Base-by-base conservation (phyloP, 805 yeast genomes). In the Hanseniaspora hatyaiensis region DNA sequence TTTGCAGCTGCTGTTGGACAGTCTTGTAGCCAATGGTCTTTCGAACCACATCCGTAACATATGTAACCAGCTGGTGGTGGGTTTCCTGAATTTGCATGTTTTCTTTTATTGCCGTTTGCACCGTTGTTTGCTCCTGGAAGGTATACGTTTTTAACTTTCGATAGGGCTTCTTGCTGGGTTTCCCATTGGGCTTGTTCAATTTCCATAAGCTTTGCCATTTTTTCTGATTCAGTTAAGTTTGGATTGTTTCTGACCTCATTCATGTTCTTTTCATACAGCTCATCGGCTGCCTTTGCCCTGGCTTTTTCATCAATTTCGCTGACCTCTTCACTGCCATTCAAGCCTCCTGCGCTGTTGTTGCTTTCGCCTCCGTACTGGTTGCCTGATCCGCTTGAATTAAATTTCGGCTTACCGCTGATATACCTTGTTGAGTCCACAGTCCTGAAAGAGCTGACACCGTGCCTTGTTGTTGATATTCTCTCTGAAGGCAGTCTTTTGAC, bases 101-200 rank as follows among this genome's bases (percentile, higher is more conserved):
- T 45, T 30, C 49, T 37, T 37, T 45, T 43, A 19, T 34, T 43
- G 8, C 31, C 39, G 6, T 75, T 72, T 54, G 81, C 12, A 5
- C 2, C 5, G 20, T 8, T 18, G 18, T 22, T 30, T 16, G 38
- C 88, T 50, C 85, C 94, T 3, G 49, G 49, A 3, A 37, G 13
- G 24, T 37, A 45, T 2, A 45, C 42, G 18, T 45, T 45, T 24
- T 87, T 79, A 16, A 89, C 94, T 3, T 77, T 74, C 2, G 96
- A 82, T 80, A 92, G 80, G 49, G 77, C 82, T 53, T 85, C 89
- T 62, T 92, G 98, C 1, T 96, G 85, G 56, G 82, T 85, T 48
- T 82, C 82, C 99, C 99, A 92, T 52, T 84, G 95, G 55, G 82
- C 87, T 50, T 83, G 84, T 64, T 94, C 97, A 47, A 82, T 87